Evolutionary conservation across 2,329 filamentous ascomycete species (phyloP).

Genomic region (Colletotrichum sp.): DNA sequence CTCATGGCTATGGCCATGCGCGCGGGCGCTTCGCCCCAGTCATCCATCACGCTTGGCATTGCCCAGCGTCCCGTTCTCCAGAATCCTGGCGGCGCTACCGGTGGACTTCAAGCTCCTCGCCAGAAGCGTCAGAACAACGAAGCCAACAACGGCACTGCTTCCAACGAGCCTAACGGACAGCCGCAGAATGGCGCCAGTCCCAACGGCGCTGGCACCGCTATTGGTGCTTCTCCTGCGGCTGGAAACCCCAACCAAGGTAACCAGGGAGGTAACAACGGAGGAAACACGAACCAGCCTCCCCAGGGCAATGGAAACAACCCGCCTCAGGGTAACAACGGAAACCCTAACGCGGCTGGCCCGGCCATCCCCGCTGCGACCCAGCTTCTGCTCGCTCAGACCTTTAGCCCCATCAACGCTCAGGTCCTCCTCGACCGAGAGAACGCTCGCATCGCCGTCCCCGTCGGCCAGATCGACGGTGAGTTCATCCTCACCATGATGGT

Average conservation of each 20-base stretch:
- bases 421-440: conserved; percentile 23
- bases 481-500: conserved; percentile 26
- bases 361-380: conserved; percentile 23
- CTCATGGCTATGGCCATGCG: conserved; percentile 24
- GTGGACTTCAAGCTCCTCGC: conserved; percentile 4
- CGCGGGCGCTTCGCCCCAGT: conserved; percentile 23
- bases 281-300: background rate
- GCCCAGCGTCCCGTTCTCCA: conserved; percentile 24
- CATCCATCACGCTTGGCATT: conserved; percentile 22
- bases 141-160: background rate
- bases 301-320: background rate
- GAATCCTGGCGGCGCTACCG: conserved; percentile 24
- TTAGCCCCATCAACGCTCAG: conserved; percentile 21
- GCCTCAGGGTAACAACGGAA: background rate
- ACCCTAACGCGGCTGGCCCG: background rate
- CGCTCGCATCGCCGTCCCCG: conserved; percentile 23
- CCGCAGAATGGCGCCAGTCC: background rate
- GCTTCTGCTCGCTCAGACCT: conserved; percentile 24
- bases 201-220: background rate
- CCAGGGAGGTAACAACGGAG: background rate
- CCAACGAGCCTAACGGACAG: background rate
- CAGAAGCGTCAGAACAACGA: conserved; percentile 18
- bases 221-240: background rate
- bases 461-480: conserved; percentile 24
- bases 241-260: background rate